Base-by-base conservation (phyloP, 2,329 filamentous ascomycete species). In the Phialocephala subalpina region DNA sequence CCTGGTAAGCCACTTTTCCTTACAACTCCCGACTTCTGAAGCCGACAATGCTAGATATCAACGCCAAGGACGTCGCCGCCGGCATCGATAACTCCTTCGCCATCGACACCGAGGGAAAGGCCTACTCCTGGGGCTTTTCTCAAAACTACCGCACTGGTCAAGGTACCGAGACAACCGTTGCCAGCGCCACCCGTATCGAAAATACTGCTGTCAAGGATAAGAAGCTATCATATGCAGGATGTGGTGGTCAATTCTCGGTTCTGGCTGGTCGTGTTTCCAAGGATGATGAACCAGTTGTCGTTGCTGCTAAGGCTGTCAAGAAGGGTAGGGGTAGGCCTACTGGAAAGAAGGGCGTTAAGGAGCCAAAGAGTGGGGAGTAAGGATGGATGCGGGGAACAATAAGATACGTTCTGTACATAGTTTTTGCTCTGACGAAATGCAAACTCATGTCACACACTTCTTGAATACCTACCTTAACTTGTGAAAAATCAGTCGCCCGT, bases 171-270 rank as follows among this genome's bases (percentile, higher is more conserved):
- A 92, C 97, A 58, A 92, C 97, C 72, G 86, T 97, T 29, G 85
- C 90, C 72, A 83, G 87, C 22, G 92, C 94, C 0, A 95, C 91
- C 0, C 74, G 90, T 56, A 92, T 97, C 63, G 91, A 96, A 74
- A 97, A 97, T 81, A 92, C 89, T 16, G 94, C 93, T 47, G 86
- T 96, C 27, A 86, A 89, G 42, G 92, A 87, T 47, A 90, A 90
- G 80, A 88, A 89, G 77, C 84, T 97, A 55, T 84, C 88, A 40
- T 93, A 86, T 80, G 92, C 92, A 18, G 92, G 91, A 52, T 91
- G 90, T 36, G 94, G 95, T 70, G 94, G 94, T 9, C 94, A 97
- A 76, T 97, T 88, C 77, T 90, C 89, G 1, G 80, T 92, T 27
- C 73, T 92, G 20, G 82, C 85, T n/a, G 84, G 85, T 12, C 63